phyloP scores from a whole-genome alignment of 2,329 filamentous ascomycete genomes.

The Didymella exigua region DNA sequence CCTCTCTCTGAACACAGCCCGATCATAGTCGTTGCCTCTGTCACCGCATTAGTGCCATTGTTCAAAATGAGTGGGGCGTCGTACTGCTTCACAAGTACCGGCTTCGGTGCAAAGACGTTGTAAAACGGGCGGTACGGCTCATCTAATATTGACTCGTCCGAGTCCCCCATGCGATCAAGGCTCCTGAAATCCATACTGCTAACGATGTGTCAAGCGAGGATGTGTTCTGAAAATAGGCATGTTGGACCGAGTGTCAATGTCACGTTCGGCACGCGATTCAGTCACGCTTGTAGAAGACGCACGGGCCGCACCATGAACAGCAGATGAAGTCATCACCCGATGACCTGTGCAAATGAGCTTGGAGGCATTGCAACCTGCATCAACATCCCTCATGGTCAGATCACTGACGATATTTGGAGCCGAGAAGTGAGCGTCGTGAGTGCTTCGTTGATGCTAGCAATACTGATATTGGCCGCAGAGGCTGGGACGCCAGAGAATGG shows the following conservation, averaged over 20 bases:
- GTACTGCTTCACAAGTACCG: slow-evolving; percentile 54
- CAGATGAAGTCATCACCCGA: slow-evolving; percentile 16
- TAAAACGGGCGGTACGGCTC: slow-evolving; percentile 59
- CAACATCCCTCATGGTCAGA: slow-evolving; percentile 23
- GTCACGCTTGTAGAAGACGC: slow-evolving; percentile 10
- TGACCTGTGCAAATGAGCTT: not conserved
- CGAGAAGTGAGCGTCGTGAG: slow-evolving; percentile 25
- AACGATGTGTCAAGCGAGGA: not conserved
- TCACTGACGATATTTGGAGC: slow-evolving; percentile 39
- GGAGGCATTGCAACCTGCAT: slow-evolving; percentile 2
- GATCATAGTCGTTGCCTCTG: slow-evolving; percentile 51
- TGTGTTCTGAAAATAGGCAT: not conserved
- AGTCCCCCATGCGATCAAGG: slow-evolving; percentile 32
- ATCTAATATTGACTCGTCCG: slow-evolving; percentile 39
- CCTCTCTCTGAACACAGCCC: slow-evolving; percentile 61
- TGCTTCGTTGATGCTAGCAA: no score
- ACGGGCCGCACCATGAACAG: slow-evolving; percentile 7
- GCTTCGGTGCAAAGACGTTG: slow-evolving; percentile 55
- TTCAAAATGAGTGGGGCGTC: not conserved
- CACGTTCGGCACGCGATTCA: slow-evolving; percentile 4
- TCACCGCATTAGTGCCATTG: not conserved
- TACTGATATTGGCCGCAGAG: slow-evolving; percentile 46
- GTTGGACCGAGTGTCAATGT: not conserved
- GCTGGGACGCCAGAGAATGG: slow-evolving; percentile 68
- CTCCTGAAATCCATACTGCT: slow-evolving; percentile 43